Evolutionary conservation across 192 early-diverging fungal genomes (phyloP).

Genomic region (Geranomyces variabilis): DNA sequence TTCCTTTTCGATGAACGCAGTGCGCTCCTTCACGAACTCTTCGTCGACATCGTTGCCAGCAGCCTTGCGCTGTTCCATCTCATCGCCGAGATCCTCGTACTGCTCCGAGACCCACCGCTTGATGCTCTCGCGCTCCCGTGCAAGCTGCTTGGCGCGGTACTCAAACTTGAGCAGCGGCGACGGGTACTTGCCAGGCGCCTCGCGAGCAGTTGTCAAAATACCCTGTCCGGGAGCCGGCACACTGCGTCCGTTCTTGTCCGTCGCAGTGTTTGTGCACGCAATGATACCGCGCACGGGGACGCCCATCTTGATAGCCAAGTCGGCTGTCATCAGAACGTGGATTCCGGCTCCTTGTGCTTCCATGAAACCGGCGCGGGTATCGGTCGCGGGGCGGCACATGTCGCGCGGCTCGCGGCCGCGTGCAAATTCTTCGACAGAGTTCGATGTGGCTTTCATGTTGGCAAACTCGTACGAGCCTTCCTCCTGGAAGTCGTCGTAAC

Average conservation of each 20-base stretch:
- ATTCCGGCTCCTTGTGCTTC: conserved; percentile 90
- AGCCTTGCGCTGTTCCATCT: conserved; percentile 59
- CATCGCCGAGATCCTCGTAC: conserved; percentile 69
- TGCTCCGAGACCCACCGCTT: conserved; percentile 78
- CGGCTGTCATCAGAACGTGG: conserved; percentile 87
- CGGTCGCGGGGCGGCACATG: conserved; percentile 88
- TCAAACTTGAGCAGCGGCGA: conserved; percentile 76
- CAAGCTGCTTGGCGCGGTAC: conserved; percentile 80
- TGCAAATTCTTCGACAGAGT: conserved; percentile 79
- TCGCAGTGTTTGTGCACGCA: conserved; percentile 84
- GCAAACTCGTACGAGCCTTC: conserved; percentile 94
- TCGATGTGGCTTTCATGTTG: conserved; percentile 94
- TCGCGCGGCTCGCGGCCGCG: conserved; percentile 84
- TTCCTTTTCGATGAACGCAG: conserved; percentile 58
- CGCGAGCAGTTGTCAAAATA: conserved; percentile 87
- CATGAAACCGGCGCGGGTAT: conserved; percentile 90
- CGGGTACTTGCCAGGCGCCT: conserved; percentile 54
- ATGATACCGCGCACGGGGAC: conserved; percentile 91
- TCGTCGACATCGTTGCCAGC: conserved; percentile 46
- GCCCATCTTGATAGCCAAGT: conserved; percentile 88
- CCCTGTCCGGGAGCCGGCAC: conserved; percentile 95
- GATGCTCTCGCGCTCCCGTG: conserved; percentile 74
- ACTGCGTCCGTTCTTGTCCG: conserved; percentile 92
- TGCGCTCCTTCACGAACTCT: conserved; percentile 51
- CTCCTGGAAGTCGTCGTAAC: conserved; percentile 91